Evolutionary conservation across 208 protist species (phyloP), one percentile per base, ranked within the genome.

Genomic region (Acanthamoeba castellanii): DNA sequence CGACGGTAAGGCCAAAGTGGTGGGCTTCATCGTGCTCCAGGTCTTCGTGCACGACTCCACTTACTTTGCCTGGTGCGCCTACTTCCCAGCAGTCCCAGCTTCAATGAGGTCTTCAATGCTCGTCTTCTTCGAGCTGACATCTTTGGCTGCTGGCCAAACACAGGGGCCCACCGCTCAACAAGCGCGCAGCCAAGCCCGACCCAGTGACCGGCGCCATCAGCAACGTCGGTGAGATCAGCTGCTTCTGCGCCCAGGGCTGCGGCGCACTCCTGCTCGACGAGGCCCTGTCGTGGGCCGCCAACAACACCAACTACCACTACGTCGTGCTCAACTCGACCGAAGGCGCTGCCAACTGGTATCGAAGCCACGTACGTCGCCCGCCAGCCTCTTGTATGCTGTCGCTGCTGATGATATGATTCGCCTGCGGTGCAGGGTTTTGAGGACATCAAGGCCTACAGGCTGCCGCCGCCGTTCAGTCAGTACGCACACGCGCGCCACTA

Each of bases 271-370:
- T 88, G 6, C 81, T 88, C n/a, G 81, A 88, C 27, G 81, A 88
- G 34, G 50, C 52, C 13, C 81, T 88, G 50, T 11, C 52, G 50
- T 88, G 81, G 81, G 81, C 81, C 20, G 81, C 81, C 81, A 88
- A 88, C 50, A 88, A 88, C 52, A 66, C 81, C 8, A 16, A 64
- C 13, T 88, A 88, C 30, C 30, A 64, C 27, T 88, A 88, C 50
- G 50, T 88, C 18, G 81, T 88, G 2, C 81, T 88, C 81, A 88
- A 88, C 50, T 88, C 81, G 50, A 88, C 81, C 25, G 81, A 88
- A 27, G 81, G 81, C 45, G 81, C 81, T 1, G 81, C 52, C 50
- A 64, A 64, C 50, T 88, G 81, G 81, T 88, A 88, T 20, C 42
- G 81, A 18, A 88, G 81, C 52, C 81, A 88, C 32, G 81, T 88